Evolutionary conservation across 179 eudicot species (phyloP), one percentile per base, ranked within the genome.

Genomic region (Carnegiea gigantea): DNA sequence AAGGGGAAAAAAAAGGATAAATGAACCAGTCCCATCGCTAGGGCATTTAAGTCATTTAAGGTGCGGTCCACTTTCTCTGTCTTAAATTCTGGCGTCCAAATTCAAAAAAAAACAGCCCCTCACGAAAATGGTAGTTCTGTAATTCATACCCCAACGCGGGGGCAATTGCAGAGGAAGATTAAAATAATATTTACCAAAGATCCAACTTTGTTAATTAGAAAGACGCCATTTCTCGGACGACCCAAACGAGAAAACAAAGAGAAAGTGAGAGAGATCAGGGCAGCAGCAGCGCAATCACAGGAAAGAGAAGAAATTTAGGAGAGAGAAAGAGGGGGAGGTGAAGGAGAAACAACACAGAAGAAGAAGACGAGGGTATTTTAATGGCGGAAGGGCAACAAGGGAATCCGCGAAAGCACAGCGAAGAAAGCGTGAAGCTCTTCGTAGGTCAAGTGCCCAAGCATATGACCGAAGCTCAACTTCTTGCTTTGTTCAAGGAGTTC

Each of bases 391-490:
- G 72, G 8, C 80, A 84, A 17, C 57, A 81, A 17, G 21, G 44
- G 21, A 30, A 24, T 26, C 18, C 71, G 68, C 62, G 76, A 21
- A 79, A 77, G 71, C 85, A 85, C 53, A 73, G 88, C 75, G 91
- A 87, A 65, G 99, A 94, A 71, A 91, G 96, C 89, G 99, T 94
- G 85, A 95, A 95, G 89, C 85, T 94, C 86, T 95, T 95, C 84
- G 99, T 95, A 18, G 99, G 99, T 64, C 99, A 95, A 91, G 93
- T 94, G 10, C 99, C 99, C 20, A 95, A 95, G 88, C 92, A 92
- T 71, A 90, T 92, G 91, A 89, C 89, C 5, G 98, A 95, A 80
- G 80, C 81, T 23, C 90, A 95, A 81, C 91, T 95, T 5, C 79
- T 91, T 21, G 86, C 87, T 73, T 9, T 95, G 84, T 95, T 95